A percentile compares a stretch with the other conserved stretches of the same genome.
Conservation (phyloP, 305 asterid species). For the Fraxinus albicans region DNA sequence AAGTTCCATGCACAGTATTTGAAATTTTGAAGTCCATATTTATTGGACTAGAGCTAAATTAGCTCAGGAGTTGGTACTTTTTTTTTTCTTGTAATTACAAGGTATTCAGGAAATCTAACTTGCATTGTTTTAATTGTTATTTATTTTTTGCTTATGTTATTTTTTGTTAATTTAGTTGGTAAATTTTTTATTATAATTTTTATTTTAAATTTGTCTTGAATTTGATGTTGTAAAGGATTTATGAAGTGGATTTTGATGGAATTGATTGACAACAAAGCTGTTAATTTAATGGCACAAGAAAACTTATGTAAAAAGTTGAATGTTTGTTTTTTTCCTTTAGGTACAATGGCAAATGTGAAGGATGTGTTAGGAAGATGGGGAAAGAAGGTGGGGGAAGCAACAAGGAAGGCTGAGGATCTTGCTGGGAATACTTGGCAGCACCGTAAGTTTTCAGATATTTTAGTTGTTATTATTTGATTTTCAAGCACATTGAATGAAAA, state of each 20-base stretch:
- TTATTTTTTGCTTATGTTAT: conserved; percentile 2
- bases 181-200: not conserved
- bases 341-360: conserved; percentile 69
- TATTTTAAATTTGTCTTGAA: not conserved
- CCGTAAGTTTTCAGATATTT: conserved; percentile 41
- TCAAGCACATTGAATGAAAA: not conserved
- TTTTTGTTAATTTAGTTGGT: not conserved
- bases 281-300: not conserved
- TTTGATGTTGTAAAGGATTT: not conserved
- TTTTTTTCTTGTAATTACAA: not conserved
- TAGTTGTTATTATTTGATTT: conserved; percentile 1
- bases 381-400: conserved; percentile 84
- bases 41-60: not conserved
- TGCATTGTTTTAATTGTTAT: not conserved
- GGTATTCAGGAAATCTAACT: not conserved
- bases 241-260: not conserved
- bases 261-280: conserved; percentile 1
- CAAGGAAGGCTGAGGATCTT: conserved; percentile 81
- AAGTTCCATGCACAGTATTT: conserved; percentile 2
- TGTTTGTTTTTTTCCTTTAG: conserved; percentile 33
- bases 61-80: not conserved
- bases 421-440: conserved; percentile 98
- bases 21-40: not conserved
- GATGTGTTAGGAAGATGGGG: conserved; percentile 87
- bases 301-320: not conserved